These are phyloP conservation scores for Diaporthe sp. DNA, from an alignment of 2,329 filamentous ascomycete species.

Conservation along the genomic window DNA sequence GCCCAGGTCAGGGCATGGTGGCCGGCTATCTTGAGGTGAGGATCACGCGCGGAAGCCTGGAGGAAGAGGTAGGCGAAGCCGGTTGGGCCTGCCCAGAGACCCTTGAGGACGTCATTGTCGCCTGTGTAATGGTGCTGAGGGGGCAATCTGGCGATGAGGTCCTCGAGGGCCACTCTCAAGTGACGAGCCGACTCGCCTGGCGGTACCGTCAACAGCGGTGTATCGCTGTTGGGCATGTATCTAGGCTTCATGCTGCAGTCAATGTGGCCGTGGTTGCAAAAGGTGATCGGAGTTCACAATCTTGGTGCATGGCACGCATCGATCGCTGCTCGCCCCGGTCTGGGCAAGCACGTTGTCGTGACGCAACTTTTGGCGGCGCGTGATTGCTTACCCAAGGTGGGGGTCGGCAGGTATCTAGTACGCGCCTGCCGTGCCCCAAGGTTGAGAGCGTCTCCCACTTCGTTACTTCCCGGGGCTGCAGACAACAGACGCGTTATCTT, in stretches of 20 bases:
- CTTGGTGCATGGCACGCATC: conserved; percentile 4
- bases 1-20: conserved; percentile 62
- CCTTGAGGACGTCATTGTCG: conserved; percentile 53
- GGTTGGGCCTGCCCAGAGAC: conserved; percentile 67
- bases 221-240: conserved; percentile 54
- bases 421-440: no score
- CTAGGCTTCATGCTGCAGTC: conserved; percentile 37
- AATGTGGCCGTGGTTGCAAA: neutral
- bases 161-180: conserved; percentile 53
- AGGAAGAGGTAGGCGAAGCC: conserved; percentile 70
- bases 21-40: conserved; percentile 58
- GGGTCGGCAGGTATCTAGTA: neutral
- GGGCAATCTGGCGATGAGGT: conserved; percentile 54
- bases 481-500: neutral
- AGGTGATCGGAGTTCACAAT: neutral
- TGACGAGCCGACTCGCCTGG: conserved; percentile 49
- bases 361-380: neutral
- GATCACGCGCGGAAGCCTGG: conserved; percentile 59
- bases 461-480: neutral
- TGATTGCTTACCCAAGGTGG: neutral
- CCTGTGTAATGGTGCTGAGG: conserved; percentile 53
- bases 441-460: no score
- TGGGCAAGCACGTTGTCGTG: neutral
- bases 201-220: conserved; percentile 45
- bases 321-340: neutral